These are phyloP conservation scores for Paraconiothyrium sp. DNA, from an alignment of 2,329 filamentous ascomycete species.

Conservation along the genomic window DNA sequence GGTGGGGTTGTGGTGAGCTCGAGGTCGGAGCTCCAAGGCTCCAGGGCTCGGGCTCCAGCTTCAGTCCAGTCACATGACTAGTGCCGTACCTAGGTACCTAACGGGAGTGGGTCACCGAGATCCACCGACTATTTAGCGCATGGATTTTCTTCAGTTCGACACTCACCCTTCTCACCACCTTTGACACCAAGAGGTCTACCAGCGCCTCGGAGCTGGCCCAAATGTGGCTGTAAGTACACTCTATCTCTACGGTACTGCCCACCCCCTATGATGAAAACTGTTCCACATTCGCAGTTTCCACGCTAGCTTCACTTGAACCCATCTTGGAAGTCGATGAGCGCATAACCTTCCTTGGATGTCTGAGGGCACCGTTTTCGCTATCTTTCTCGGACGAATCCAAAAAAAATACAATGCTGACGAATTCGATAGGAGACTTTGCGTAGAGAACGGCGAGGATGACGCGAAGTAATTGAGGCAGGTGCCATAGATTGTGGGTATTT, in stretches of 20 bases:
- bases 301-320: slow-evolving; percentile 32
- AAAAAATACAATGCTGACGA: background rate
- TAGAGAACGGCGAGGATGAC: background rate
- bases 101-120: slow-evolving; percentile 4
- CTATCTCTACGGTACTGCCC: background rate
- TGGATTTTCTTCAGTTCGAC: slow-evolving; percentile 5
- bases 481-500: background rate
- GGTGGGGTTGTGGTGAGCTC: background rate
- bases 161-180: background rate
- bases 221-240: slow-evolving; percentile 4
- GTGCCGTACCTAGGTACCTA: background rate
- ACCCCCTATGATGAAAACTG: slow-evolving; percentile 29
- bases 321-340: slow-evolving; percentile 27
- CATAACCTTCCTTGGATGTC: slow-evolving; percentile 40
- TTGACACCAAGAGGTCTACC: background rate
- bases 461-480: background rate
- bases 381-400: background rate
- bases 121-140: background rate
- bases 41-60: background rate
- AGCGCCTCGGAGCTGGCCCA: background rate
- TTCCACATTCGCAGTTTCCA: slow-evolving; percentile 41
- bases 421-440: background rate
- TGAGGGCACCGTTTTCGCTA: slow-evolving; percentile 17
- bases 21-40: background rate
- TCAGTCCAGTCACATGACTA: background rate